Evolutionary conservation across 352 stramenopile genomes (phyloP).

Genomic region (Phytophthora hibernalis): DNA sequence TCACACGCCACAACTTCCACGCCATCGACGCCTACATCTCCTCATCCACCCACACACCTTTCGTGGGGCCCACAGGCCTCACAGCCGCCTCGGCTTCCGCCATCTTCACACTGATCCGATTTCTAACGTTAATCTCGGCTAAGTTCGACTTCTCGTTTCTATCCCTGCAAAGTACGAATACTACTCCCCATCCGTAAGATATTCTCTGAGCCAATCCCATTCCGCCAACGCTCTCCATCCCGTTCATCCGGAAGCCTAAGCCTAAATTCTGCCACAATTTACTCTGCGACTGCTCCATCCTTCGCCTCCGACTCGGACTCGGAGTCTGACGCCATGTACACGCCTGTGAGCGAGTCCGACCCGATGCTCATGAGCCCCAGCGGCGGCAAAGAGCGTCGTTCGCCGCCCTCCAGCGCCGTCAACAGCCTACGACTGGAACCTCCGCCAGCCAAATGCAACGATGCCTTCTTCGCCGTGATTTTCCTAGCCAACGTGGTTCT

Average conservation of each 20-base stretch:
- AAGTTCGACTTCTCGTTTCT: no score
- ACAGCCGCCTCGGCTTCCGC: slow-evolving; percentile 6
- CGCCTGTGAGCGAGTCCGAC: slow-evolving; percentile 71
- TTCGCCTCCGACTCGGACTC: slow-evolving; percentile 32
- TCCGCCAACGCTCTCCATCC: not conserved
- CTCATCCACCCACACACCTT: slow-evolving; percentile 28
- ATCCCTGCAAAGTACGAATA: no score
- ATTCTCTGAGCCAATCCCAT: slow-evolving; percentile 15
- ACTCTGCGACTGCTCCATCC: slow-evolving; percentile 21
- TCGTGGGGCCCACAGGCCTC: slow-evolving; percentile 41
- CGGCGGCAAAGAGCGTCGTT: slow-evolving; percentile 41
- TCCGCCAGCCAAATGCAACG: slow-evolving; percentile 73
- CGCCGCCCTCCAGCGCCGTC: slow-evolving; percentile 35
- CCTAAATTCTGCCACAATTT: slow-evolving; percentile 21
- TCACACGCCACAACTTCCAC: not conserved
- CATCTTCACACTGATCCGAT: slow-evolving; percentile 8
- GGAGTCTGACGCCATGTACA: slow-evolving; percentile 68
- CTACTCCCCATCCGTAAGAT: slow-evolving; percentile 15
- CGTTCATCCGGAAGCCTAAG: not conserved
- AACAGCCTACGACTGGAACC: slow-evolving; percentile 71
- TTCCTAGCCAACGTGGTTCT: slow-evolving; percentile 70
- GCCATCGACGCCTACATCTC: not conserved
- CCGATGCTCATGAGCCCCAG: slow-evolving; percentile 73
- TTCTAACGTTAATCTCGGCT: no score
- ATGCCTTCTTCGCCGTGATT: slow-evolving; percentile 72